phyloP scores from a whole-genome alignment of 345 rosid species.

The Boechera divaricarpa region DNA sequence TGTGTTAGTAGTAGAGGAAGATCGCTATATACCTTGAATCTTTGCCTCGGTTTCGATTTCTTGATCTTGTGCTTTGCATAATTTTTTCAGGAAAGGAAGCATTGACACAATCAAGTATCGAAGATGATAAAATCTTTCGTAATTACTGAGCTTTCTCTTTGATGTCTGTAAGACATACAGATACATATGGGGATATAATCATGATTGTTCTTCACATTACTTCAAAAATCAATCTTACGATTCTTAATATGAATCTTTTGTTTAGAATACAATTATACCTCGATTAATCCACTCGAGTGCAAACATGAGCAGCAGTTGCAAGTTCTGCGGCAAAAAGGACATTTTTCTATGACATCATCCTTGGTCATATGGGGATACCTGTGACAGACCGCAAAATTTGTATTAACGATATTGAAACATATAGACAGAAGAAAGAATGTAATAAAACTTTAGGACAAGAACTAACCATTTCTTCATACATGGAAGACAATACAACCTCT shows the following conservation, averaged over 20 bases:
- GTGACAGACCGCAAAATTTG: conserved; percentile 1
- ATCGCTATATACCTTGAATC: conserved; percentile 54
- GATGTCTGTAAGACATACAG: conserved; percentile 59
- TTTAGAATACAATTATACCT: conserved; percentile 52
- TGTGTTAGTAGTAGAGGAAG: conserved; percentile 19
- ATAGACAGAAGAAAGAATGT: background rate
- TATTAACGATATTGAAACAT: background rate
- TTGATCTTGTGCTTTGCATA: conserved; percentile 59
- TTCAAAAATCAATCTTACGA: background rate
- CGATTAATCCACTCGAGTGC: conserved; percentile 66
- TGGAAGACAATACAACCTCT: conserved; percentile 57
- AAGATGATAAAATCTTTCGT: conserved; percentile 63
- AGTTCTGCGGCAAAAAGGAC: conserved; percentile 78
- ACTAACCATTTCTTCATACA: conserved; percentile 78
- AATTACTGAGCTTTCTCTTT: conserved; percentile 48
- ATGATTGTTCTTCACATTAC: conserved; percentile 5
- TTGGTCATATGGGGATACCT: conserved; percentile 78
- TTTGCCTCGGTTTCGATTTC: conserved; percentile 69
- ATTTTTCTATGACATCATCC: conserved; percentile 57
- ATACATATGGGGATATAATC: background rate
- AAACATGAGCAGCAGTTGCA: conserved; percentile 87
- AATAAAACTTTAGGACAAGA: background rate
- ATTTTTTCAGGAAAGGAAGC: conserved; percentile 66
- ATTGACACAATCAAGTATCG: conserved; percentile 56
- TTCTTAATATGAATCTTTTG: background rate